Base-by-base conservation (phyloP, 2,329 filamentous ascomycete genomes). In the Cordyceps militaris region DNA sequence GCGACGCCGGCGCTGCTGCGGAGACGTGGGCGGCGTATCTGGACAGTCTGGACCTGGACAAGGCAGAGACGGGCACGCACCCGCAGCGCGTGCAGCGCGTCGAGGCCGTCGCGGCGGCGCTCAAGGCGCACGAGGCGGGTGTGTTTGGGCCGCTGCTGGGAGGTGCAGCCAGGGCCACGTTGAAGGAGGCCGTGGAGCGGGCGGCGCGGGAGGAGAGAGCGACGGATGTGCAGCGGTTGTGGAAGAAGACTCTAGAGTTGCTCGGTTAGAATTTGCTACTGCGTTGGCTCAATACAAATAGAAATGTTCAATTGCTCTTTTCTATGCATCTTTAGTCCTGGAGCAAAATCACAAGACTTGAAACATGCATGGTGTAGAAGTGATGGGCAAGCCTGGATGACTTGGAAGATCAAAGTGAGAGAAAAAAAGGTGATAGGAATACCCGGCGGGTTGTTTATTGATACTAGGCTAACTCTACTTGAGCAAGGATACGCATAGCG, bases 11-110 rank as follows among this genome's bases (percentile, higher is more conserved):
- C 32, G 56, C 62, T 9, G 61, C 52, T 14, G 36, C 38, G 11
- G 5, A 8, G 2, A 60, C 67, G 1, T 61, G 69, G 0, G 57
- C 72, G 16, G 66, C 66, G 11, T 81, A 79, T 66, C 70, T 82
- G 1, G 59, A 65, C 3, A 76, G 78, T 28, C 65, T 84, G 8
- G 77, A 81, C 30, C 64, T 77, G 3, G 74, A 77, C 10, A 69
- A 70, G 43, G 69, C 72, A 0, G 79, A 79, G 30, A 70, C 73
- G 0, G 78, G 80, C 0, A 76, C 77, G 0, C 81, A 84, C 63
- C 66, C 73, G 4, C 81, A 84, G 68, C 74, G 82, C 16, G 63
- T 74, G 23, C 69, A 69, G 59, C 71, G 81, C 38, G 76, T 75
- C 1, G 76, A 76, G 63, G 79, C 80, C 0, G 66, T 78, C 0